Evolutionary conservation across 169 alveolate genomes (phyloP), one percentile per base, ranked within the genome.

Genomic region (Eimeria praecox): DNA sequence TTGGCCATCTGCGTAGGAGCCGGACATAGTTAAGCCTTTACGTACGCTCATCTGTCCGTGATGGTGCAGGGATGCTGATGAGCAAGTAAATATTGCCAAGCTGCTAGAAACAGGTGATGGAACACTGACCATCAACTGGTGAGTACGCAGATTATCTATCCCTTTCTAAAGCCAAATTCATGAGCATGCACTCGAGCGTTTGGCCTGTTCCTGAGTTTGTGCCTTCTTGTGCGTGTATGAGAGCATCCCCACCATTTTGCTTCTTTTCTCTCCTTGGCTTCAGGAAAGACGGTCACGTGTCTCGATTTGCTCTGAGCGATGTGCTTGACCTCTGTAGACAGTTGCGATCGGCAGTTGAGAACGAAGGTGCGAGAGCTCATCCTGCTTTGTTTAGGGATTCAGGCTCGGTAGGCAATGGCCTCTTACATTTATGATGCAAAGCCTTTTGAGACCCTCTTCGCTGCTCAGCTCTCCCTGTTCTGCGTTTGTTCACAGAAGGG

Each of bases 271-370:
- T 44, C 42, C 20, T 78, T 24, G 66, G 3, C 40, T 46, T 56
- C 52, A 87, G 93, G 93, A 35, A 56, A 59, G 93, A 87, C 49
- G 93, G 66, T 0, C 93, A 87, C 82, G 62, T 35, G 20, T 59
- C 93, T 30, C 46, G 0, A 14, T 87, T 87, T 62, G 62, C 82
- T n/a, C n/a, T 59, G 59, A 42, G 44, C 83, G 93, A 87, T 62
- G 33, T 87, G 59, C 24, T 87, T 80, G 93, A 87, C 80, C 93
- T 87, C 40, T 62, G 93, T 62, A 87, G 80, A 62, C 83, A 87
- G 93, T 33, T 87, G 18, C 93, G 82, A n/a, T 10, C 62, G 64
- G 83, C 93, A 24, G 22, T 40, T 35, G 0, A 59, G 0, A 56
- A 18, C 49, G 93, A 62, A 59, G 93, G 93, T 87, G 80, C 38